A percentile compares a stretch with the other conserved stretches of the same genome.
phyloP scores from a whole-genome alignment of 2,329 filamentous ascomycete species.

The Stagonosporopsis vannaccii region DNA sequence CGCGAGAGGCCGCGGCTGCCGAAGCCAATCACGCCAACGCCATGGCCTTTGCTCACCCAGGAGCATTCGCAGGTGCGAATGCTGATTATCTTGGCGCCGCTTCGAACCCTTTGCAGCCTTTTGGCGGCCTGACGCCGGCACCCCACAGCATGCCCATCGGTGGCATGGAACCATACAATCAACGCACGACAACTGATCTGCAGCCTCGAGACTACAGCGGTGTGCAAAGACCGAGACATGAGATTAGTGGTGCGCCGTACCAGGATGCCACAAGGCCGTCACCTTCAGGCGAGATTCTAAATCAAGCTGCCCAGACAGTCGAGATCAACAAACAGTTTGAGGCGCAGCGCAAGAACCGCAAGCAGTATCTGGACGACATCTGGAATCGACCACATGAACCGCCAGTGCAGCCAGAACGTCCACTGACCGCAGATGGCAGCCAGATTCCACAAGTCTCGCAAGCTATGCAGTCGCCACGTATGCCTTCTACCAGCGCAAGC shows the following conservation, averaged over 20 bases:
- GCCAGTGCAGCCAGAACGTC: constrained; percentile 61
- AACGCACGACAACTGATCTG: constrained; percentile 77
- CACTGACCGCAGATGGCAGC: constrained; percentile 49
- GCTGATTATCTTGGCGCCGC: constrained; percentile 42
- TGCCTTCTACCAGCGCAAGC: constrained; percentile 66
- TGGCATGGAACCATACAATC: constrained; percentile 68
- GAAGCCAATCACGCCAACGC: constrained; percentile 64
- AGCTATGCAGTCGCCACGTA: constrained; percentile 57
- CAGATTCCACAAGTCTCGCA: constrained; percentile 52
- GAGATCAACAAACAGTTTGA: constrained; percentile 89
- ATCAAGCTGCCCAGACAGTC: constrained; percentile 85
- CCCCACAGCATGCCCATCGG: constrained; percentile 78
- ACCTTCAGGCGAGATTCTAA: constrained; percentile 78
- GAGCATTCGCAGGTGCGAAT: constrained; percentile 42
- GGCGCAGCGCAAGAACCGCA: constrained; percentile 78
- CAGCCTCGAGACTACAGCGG: constrained; percentile 82
- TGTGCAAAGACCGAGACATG: constrained; percentile 86
- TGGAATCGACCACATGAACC: constrained; percentile 87
- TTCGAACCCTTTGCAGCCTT: constrained; percentile 52
- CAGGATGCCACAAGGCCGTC: constrained; percentile 84
- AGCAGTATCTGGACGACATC: constrained; percentile 78
- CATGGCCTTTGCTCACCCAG: constrained; percentile 41
- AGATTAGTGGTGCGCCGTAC: constrained; percentile 82
- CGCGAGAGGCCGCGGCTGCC: constrained; percentile 80
- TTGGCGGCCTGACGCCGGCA: constrained; percentile 68